Evolutionary conservation across 768 basidiomycete genomes (phyloP), one percentile per base, ranked within the genome.

Genomic region (Tricholoma furcatifolium): DNA sequence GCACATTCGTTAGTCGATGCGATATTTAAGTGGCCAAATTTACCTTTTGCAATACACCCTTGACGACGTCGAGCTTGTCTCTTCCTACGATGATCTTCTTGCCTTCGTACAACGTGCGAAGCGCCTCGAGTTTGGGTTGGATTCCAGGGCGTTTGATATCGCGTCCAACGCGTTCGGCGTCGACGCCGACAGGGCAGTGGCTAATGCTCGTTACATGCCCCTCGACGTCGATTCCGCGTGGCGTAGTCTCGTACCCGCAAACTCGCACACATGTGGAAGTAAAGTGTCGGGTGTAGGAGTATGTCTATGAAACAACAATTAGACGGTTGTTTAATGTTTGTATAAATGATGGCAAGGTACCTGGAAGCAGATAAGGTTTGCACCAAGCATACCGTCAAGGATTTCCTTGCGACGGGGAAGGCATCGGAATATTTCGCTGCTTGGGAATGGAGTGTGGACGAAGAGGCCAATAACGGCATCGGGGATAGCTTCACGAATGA

Each of bases 41-140:
- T 36, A 85, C 88, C 83, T 99, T 99, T 73, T 98, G 95, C 58
- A 98, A 73, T 20, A 99, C 91, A 40, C 96, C 96, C 74, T 98
- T 98, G 62, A 97, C 94, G n/a, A 94, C 91, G 63, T 98, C 96
- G 38, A 98, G 80, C 75, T 99, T 99, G 70, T 99, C 96, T 7
- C 96, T 80, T 15, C 93, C 96, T 11, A 98, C 91, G 51, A 99
- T 94, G 64, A 99, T 98, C 79, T 98, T 98, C 81, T 98, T 98
- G 57, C 91, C 92, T 59, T 92, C 87, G 68, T 99, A 99, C 12
- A 98, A 69, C 17, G 84, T 76, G 23, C 85, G 76, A 0, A 98
- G 79, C 2, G 93, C 87, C 43, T 89, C 89, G 15, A 96, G 75
- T 69, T 96, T 97, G n/a, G 95, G 95, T 50, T 82, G 73, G 54